Conservation (phyloP, 2,329 filamentous ascomycete species). For the Tothia fuscella region DNA sequence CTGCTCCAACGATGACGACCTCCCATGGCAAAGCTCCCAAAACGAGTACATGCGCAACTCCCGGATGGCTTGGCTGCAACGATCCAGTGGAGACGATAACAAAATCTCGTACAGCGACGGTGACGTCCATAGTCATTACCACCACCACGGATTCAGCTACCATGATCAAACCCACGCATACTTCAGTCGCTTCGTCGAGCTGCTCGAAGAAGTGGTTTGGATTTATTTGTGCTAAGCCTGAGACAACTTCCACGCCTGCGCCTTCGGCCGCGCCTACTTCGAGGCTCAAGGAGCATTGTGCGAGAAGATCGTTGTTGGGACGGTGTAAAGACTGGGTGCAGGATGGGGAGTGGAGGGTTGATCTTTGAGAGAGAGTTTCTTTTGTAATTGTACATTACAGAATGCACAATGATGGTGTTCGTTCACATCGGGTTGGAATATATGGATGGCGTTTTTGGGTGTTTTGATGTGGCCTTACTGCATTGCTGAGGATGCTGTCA, state of each 20-base stretch:
- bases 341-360: slow-evolving; percentile 5
- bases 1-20: slow-evolving; percentile 17
- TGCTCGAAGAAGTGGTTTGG: slow-evolving; percentile 10
- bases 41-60: slow-evolving; percentile 28
- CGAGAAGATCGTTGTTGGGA: slow-evolving; percentile 11
- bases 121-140: slow-evolving; percentile 23
- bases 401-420: too few relatives aligned
- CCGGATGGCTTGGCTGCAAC: slow-evolving; percentile 33
- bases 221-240: slow-evolving; percentile 11
- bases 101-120: slow-evolving; percentile 20
- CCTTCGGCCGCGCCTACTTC: neutral
- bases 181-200: neutral
- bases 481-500: too few relatives aligned
- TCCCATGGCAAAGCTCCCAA: slow-evolving; percentile 16
- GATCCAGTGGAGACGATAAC: slow-evolving; percentile 7
- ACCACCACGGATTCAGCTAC: slow-evolving; percentile 11
- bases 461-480: too few relatives aligned
- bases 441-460: too few relatives aligned
- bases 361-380: too few relatives aligned
- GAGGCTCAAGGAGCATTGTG: slow-evolving; percentile 3
- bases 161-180: neutral
- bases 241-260: slow-evolving; percentile 6
- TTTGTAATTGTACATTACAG: too few relatives aligned
- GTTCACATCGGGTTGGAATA: too few relatives aligned
- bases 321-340: slow-evolving; percentile 10